Evolutionary conservation across 1,139 yeast genomes (phyloP).

Genomic region (Hyphopichia fennica): DNA sequence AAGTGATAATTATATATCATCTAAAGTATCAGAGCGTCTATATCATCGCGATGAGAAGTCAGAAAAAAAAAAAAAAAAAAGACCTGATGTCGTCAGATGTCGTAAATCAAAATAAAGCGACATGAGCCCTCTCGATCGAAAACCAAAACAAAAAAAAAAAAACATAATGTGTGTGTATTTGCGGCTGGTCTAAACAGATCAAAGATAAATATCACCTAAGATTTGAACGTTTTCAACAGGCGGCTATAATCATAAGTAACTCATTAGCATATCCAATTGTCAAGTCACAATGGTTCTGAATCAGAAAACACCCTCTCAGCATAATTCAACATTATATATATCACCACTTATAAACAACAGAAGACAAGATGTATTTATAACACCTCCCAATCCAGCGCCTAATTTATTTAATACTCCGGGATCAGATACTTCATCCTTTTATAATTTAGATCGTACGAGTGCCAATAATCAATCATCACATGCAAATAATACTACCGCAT

Average conservation of each 20-base stretch:
- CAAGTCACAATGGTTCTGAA: slow-evolving; percentile 31
- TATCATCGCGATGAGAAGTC: slow-evolving; percentile 3
- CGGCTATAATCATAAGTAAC: too few relatives aligned
- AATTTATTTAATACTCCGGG: slow-evolving; percentile 47
- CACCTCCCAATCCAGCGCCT: slow-evolving; percentile 54
- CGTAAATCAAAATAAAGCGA: background rate
- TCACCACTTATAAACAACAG: slow-evolving; percentile 57
- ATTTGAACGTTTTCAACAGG: too few relatives aligned
- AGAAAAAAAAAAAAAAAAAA: background rate
- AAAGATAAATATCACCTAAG: background rate
- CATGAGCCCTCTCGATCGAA: background rate
- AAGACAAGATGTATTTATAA: slow-evolving; percentile 49
- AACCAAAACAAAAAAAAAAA: background rate
- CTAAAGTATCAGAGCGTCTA: too few relatives aligned
- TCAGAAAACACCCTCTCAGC: slow-evolving; percentile 45
- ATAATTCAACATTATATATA: slow-evolving; percentile 62
- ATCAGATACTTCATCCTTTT: slow-evolving; percentile 41
- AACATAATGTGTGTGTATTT: background rate
- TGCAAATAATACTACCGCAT: slow-evolving; percentile 1
- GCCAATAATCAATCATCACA: slow-evolving; percentile 11
- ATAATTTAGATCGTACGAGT: slow-evolving; percentile 28
- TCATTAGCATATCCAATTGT: too few relatives aligned
- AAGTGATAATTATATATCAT: too few relatives aligned
- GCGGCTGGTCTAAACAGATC: background rate
- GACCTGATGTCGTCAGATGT: too few relatives aligned